Conservation (phyloP, 352 stramenopile genomes). For the Globisporangium solare region DNA sequence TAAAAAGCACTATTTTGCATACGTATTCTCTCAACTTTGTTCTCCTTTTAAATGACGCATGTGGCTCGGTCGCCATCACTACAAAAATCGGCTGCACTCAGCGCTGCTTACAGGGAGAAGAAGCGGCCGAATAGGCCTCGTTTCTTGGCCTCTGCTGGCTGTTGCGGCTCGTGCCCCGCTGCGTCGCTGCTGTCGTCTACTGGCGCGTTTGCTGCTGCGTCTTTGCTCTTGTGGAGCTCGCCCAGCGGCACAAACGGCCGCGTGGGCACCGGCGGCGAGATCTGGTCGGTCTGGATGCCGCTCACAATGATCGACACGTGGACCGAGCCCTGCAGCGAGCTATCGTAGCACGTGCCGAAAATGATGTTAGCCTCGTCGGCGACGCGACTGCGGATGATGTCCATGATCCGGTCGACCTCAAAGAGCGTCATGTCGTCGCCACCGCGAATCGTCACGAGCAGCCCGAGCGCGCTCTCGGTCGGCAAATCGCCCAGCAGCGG, state of each 20-base stretch:
- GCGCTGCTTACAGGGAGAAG: slow-evolving; percentile 53
- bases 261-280: slow-evolving; percentile 66
- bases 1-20: no score
- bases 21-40: no score
- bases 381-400: slow-evolving; percentile 78
- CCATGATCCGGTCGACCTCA: slow-evolving; percentile 89
- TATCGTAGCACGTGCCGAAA: slow-evolving; percentile 86
- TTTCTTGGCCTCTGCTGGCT: slow-evolving; percentile 14
- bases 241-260: slow-evolving; percentile 36
- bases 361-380: slow-evolving; percentile 86
- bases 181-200: background rate
- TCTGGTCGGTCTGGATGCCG: slow-evolving; percentile 82
- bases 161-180: slow-evolving; percentile 17
- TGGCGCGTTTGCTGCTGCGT: background rate
- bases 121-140: slow-evolving; percentile 66
- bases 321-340: slow-evolving; percentile 73
- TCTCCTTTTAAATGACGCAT: slow-evolving; percentile 2
- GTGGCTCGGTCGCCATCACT: background rate
- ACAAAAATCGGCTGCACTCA: no score
- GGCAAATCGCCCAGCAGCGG: slow-evolving; percentile 92
- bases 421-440: slow-evolving; percentile 92
- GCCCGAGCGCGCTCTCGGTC: slow-evolving; percentile 89
- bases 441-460: slow-evolving; percentile 95
- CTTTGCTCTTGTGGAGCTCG: slow-evolving; percentile 33
- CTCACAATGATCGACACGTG: slow-evolving; percentile 88